Evolutionary conservation across 305 asterid species (phyloP), one percentile per base, ranked within the genome.

Genomic region (Solanum chacoense): DNA sequence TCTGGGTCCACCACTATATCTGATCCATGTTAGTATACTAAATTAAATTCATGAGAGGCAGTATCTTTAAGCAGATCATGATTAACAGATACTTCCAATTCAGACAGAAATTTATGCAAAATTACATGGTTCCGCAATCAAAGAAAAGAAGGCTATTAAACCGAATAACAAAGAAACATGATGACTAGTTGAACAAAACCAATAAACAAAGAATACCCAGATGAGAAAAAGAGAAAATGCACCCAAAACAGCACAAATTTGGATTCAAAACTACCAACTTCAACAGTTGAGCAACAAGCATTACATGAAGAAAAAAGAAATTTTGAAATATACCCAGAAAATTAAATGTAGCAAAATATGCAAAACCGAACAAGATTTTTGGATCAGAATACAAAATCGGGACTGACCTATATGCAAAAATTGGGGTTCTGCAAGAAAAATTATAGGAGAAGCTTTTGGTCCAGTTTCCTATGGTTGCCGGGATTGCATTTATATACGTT

Each of bases 231-330:
- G 13, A 40, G 13, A 18, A 32, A 74, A 73, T 73, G 10, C 78
- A 73, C 28, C 16, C 45, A 77, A 77, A n/a, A 77, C 7, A 76
- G 38, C 38, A 73, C 79, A 76, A 36, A 6, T n/a, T 37, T 37
- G 95, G 97, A 94, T 95, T 95, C 92, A 89, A 69, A 91, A 88
- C 4, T 73, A 78, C 93, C 90, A 80, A 87, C 88, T 90, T 85
- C 69, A 80, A 84, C 37, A 69, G 34, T 87, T 80, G 73, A 45
- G 76, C 42, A 84, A 91, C 36, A 88, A 90, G 84, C 87, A 16
- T 63, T 85, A 63, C 78, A 28, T 76, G 35, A 84, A 76, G 80
- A 87, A 88, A 42, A 89, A 88, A 13, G 26, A 59, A 59, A 36
- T 31, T 24, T 37, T 13, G 84, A 78, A 74, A 32, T 18, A 31